Percentiles rank a stretch among this genome's conserved stretches.
Conservation (phyloP, 495 filamentous ascomycete genomes). For the Sporormia fimetaria region DNA sequence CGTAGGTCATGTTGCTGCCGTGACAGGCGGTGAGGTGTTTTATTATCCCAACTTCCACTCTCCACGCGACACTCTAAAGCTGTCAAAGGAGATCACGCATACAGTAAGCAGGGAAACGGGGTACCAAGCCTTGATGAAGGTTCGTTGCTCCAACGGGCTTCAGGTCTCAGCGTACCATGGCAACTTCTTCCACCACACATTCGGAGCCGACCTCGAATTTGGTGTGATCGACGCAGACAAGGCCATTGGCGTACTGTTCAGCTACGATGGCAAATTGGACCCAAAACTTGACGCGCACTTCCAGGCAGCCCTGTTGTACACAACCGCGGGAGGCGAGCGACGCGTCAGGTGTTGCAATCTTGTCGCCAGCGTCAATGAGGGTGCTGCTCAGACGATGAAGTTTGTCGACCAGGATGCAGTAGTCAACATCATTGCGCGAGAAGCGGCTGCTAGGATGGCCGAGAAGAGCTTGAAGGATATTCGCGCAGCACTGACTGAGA, state of each 20-base stretch:
- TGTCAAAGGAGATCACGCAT: conserved; percentile 78
- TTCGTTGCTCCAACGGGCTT: conserved; percentile 90
- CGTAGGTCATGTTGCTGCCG: conserved; percentile 57
- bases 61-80: conserved; percentile 68
- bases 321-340: conserved; percentile 77
- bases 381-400: conserved; percentile 71
- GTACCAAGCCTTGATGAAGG: conserved; percentile 97
- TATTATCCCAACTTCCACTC: conserved; percentile 94
- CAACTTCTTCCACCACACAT: conserved; percentile 90
- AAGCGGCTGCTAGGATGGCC: conserved; percentile 73
- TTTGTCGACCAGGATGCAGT: conserved; percentile 94
- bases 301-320: conserved; percentile 90
- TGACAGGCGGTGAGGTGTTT: conserved; percentile 84
- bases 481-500: conserved; percentile 72
- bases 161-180: conserved; percentile 90
- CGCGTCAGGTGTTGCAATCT: conserved; percentile 88
- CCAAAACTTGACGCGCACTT: conserved; percentile 95
- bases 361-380: conserved; percentile 82
- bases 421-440: conserved; percentile 76
- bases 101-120: conserved; percentile 85
- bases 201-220: conserved; percentile 91
- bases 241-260: conserved; percentile 82
- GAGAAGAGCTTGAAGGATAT: conserved; percentile 80
- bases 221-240: conserved; percentile 90
- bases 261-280: conserved; percentile 94